Conservation (phyloP, 2,329 filamentous ascomycete species). For the Neonectria coccinea region DNA sequence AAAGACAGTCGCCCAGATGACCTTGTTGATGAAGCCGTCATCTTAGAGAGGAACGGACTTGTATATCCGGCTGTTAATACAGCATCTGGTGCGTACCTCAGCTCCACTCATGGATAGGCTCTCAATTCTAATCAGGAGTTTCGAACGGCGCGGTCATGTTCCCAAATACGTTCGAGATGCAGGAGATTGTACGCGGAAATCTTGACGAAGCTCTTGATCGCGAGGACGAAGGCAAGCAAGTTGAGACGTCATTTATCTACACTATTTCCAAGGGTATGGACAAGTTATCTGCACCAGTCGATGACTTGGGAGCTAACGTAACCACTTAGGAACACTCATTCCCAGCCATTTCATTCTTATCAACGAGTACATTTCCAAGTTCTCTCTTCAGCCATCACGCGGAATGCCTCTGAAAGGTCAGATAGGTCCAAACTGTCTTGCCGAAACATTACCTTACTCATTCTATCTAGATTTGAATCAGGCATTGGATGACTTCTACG, state of each 20-base stretch:
- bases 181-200: slow-evolving; percentile 30
- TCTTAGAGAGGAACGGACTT: slow-evolving; percentile 22
- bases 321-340: slow-evolving; percentile 25
- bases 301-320: background rate
- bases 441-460: background rate
- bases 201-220: slow-evolving; percentile 34
- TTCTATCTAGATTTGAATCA: slow-evolving; percentile 27
- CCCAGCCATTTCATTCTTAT: slow-evolving; percentile 31
- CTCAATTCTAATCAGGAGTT: slow-evolving; percentile 10
- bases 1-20: slow-evolving; percentile 4
- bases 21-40: slow-evolving; percentile 26
- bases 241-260: slow-evolving; percentile 30
- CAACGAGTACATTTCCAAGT: slow-evolving; percentile 30
- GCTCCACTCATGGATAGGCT: too few species aligned
- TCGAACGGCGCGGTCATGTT: slow-evolving; percentile 38
- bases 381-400: slow-evolving; percentile 36
- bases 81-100: slow-evolving; percentile 6
- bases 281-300: background rate
- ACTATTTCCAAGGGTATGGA: slow-evolving; percentile 32
- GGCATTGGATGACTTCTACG: slow-evolving; percentile 29
- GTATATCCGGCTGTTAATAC: slow-evolving; percentile 30
- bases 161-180: slow-evolving; percentile 40
- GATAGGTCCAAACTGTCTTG: background rate
- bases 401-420: slow-evolving; percentile 36
- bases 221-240: slow-evolving; percentile 14